These are phyloP conservation scores for Perkinsus olseni DNA, from an alignment of 169 alveolate genomes.

Conservation along the genomic window DNA sequence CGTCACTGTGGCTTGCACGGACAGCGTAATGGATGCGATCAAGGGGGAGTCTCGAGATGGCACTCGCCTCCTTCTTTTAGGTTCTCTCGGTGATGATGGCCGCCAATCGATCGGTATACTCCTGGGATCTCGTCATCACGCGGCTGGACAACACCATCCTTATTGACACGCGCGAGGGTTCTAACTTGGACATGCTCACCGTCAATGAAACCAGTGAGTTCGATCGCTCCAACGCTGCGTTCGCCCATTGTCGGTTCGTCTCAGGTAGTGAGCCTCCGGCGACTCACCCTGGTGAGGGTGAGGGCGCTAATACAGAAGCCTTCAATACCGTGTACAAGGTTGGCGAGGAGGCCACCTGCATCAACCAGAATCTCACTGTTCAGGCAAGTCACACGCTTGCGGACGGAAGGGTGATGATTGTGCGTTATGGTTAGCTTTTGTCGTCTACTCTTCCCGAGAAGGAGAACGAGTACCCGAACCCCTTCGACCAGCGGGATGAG, in stretches of 20 bases:
- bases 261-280: background rate
- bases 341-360: conserved; percentile 2
- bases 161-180: conserved; percentile 69
- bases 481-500: background rate
- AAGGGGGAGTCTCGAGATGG: background rate
- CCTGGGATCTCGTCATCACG: conserved; percentile 68
- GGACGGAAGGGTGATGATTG: background rate
- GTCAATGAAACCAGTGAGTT: conserved; percentile 55
- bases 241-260: background rate
- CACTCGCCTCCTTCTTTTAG: conserved; percentile 16
- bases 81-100: conserved; percentile 65
- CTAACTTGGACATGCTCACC: conserved; percentile 66
- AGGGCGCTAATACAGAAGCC: background rate
- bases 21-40: background rate
- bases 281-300: background rate
- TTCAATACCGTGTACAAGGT: background rate
- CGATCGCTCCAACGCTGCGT: conserved; percentile 7
- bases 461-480: background rate
- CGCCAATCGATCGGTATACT: conserved; percentile 66
- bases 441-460: background rate
- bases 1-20: background rate
- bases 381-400: background rate
- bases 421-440: background rate
- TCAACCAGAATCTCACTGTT: background rate
- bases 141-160: conserved; percentile 63